Evolutionary conservation across 75 land plant genomes (phyloP).

Genomic region (Picea sitchensis): DNA sequence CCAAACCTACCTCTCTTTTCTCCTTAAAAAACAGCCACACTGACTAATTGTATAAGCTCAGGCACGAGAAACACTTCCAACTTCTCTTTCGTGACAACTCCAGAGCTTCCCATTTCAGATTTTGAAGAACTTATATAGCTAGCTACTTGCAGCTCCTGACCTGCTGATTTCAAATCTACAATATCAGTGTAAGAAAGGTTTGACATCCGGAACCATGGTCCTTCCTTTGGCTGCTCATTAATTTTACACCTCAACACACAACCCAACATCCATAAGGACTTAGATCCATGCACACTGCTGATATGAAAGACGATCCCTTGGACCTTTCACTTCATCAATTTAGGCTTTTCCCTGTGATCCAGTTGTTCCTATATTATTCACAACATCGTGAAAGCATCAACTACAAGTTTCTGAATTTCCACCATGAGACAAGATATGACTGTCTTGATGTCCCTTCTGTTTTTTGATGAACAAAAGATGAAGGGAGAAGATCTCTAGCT

Average conservation of each 20-base stretch:
- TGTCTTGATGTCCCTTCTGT: no score
- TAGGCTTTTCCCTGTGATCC: constrained; percentile 60
- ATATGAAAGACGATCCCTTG: constrained; percentile 83
- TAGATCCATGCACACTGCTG: constrained; percentile 91
- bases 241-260: constrained; percentile 75
- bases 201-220: no score
- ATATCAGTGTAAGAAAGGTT: no score
- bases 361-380: not conserved
- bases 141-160: no score
- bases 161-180: no score
- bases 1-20: constrained; percentile 18
- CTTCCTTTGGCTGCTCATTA: constrained; percentile 13
- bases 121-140: no score
- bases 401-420: constrained; percentile 3
- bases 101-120: no score
- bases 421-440: constrained; percentile 11
- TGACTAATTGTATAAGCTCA: no score
- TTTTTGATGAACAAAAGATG: no score
- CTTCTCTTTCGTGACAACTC: no score
- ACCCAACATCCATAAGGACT: constrained; percentile 69
- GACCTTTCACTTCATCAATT: constrained; percentile 96
- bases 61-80: no score
- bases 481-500: no score
- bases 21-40: not conserved
- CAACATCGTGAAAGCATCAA: not conserved